Percentiles rank a stretch among this genome's conserved stretches.
These are phyloP conservation scores for Caryopteris hybrid DNA, from an alignment of 305 asterid species.

Conservation along the genomic window DNA sequence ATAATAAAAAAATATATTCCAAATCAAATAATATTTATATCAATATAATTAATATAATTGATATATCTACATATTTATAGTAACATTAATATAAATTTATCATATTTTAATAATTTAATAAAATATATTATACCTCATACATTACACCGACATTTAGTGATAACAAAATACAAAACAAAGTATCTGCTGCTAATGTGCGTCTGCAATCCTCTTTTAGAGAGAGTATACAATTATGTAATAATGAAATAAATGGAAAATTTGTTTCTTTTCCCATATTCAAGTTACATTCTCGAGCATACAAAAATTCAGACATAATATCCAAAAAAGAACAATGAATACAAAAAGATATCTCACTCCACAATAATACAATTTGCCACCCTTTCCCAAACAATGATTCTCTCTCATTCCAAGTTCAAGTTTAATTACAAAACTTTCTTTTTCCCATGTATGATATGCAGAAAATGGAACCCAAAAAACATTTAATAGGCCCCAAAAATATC, in stretches of 20 bases:
- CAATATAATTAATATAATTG: too few relatives aligned
- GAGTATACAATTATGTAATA: background rate
- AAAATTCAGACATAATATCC: background rate
- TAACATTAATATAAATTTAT: too few relatives aligned
- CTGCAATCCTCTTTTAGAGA: background rate
- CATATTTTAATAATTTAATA: too few relatives aligned
- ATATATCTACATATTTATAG: too few relatives aligned
- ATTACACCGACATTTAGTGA: too few relatives aligned
- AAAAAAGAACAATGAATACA: background rate
- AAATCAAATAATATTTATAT: too few relatives aligned
- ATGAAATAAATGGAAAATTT: background rate
- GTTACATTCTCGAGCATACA: slow-evolving; percentile 5
- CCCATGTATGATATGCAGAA: slow-evolving; percentile 5
- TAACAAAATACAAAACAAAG: too few relatives aligned
- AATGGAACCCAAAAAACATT: background rate
- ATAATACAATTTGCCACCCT: slow-evolving; percentile 14
- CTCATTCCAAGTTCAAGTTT: slow-evolving; percentile 11
- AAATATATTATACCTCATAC: too few relatives aligned
- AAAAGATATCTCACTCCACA: slow-evolving; percentile 19
- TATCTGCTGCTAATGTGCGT: too few relatives aligned
- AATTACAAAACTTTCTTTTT: slow-evolving; percentile 6
- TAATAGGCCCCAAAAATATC: too few relatives aligned
- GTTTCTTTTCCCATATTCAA: background rate
- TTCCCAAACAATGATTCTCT: slow-evolving; percentile 16
- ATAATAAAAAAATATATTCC: too few relatives aligned